Evolutionary conservation across 768 basidiomycete species (phyloP).

Genomic region (Phaffia australis): DNA sequence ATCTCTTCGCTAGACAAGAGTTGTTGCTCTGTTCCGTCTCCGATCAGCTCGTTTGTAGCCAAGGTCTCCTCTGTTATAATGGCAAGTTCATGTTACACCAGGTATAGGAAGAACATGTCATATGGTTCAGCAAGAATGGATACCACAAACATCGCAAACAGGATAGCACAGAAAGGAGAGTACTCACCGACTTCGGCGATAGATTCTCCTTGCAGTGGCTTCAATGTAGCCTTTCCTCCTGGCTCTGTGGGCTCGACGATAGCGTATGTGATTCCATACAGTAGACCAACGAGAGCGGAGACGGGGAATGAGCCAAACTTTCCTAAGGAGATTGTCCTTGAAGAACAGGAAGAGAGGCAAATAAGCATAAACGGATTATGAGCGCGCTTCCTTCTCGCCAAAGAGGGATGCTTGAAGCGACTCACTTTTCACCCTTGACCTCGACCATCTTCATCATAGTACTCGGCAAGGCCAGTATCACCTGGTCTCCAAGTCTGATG

Average conservation of each 20-base stretch:
- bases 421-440: conserved; percentile 61
- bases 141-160: background rate
- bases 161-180: background rate
- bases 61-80: conserved; percentile 71
- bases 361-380: conserved; percentile 10
- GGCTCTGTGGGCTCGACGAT: conserved; percentile 40
- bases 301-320: conserved; percentile 75
- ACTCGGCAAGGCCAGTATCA: conserved; percentile 67
- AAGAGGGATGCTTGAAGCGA: background rate
- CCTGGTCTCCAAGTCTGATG: conserved; percentile 61
- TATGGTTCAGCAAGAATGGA: background rate
- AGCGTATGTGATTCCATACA: conserved; percentile 82
- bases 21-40: conserved; percentile 67
- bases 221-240: conserved; percentile 1
- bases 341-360: background rate
- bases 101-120: too few species aligned
- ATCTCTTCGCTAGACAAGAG: conserved; percentile 77
- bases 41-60: conserved; percentile 92
- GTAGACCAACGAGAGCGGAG: conserved; percentile 65
- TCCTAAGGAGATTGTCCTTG: conserved; percentile 62
- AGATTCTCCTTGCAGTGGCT: conserved; percentile 17
- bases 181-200: conserved; percentile 22
- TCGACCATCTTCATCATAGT: conserved; percentile 66
- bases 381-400: background rate
- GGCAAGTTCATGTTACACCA: too few species aligned